A percentile compares a stretch with the other conserved stretches of the same genome.
Conservation (phyloP, 306 rosid genomes). For the Dicorynia guianensis region DNA sequence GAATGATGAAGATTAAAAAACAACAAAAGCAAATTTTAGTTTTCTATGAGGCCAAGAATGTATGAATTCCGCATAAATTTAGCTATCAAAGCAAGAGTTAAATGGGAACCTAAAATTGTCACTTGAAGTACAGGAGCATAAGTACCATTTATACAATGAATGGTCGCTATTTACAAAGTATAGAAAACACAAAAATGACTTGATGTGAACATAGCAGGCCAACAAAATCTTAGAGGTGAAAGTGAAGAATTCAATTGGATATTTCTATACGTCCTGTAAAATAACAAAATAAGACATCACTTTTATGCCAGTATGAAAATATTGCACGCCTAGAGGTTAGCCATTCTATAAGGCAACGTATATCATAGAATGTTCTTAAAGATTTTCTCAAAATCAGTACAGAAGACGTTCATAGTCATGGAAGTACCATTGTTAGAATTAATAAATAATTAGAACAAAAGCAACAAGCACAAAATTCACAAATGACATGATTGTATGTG, state of each 20-base stretch:
- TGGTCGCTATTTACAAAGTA: background rate
- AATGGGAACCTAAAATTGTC: constrained; percentile 18
- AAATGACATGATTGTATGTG: background rate
- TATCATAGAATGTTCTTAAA: no score
- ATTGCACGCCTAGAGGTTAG: constrained; percentile 3
- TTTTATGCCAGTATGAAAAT: constrained; percentile 9
- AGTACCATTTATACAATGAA: background rate
- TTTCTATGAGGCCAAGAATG: constrained; percentile 6
- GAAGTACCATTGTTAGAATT: no score
- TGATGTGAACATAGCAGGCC: constrained; percentile 12
- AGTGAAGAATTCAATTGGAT: background rate
- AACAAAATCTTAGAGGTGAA: background rate
- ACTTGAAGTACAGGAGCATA: background rate
- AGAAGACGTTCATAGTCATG: no score
- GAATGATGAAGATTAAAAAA: no score
- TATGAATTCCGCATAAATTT: background rate
- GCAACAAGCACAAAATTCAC: no score
- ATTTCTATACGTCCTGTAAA: constrained; percentile 4
- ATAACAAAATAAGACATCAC: constrained; percentile 1
- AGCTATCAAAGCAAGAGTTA: constrained; percentile 10
- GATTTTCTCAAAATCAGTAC: background rate
- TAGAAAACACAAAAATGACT: background rate
- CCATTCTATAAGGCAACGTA: no score
- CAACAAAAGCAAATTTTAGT: background rate
- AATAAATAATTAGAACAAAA: no score